Base-by-base conservation (phyloP, 2,329 filamentous ascomycete species). In the Aspergillus aculeatinus region DNA sequence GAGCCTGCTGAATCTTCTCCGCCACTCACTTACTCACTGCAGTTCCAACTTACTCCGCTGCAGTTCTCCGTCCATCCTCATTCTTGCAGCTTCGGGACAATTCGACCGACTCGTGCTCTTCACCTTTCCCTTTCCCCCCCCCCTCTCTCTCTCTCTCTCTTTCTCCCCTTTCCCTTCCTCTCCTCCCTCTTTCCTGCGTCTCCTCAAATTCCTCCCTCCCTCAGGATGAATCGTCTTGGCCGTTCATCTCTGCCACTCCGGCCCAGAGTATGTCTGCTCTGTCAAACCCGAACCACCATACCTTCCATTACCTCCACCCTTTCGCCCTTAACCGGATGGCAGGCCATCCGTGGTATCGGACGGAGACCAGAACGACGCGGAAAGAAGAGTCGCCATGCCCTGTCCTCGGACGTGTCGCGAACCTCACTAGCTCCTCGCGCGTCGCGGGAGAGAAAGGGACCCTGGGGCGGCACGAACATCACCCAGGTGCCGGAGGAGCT, bases 401-500 rank as follows among this genome's bases (percentile, higher is more conserved):
- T 77, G 9, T 76, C 76, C 25, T 66, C 69, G n/a, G 68, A 73
- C 59, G 71, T 74, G 42, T 63, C 63, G 49, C 72, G 66, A 53
- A 21, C 65, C 1, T 68, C 69, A 0, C 52, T 74, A 19, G 77
- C 72, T 47, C 76, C 72, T 61, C 77, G 78, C 2, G 63, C 71
- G 9, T 19, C 39, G 39, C 39, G 39, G 39, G 73, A 74, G 52
- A 74, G 75, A 57, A 78, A 80, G 63, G 82, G 82, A 5, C 85
- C 85, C 2, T 88, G 85, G 69, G 82, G 80, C 19, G 83, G 79
- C 9, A 86, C 87, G 84, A 88, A 88, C 63, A 74, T 80, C 66
- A 85, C 76, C 10, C 72, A 78, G 42, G 80, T 81, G 12, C 75
- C 76, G 11, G 77, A 83, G 62, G 72, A 76, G 27, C 27, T 29